These are phyloP conservation scores for Microthlaspi erraticum DNA, from an alignment of 345 rosid species.

Conservation along the genomic window DNA sequence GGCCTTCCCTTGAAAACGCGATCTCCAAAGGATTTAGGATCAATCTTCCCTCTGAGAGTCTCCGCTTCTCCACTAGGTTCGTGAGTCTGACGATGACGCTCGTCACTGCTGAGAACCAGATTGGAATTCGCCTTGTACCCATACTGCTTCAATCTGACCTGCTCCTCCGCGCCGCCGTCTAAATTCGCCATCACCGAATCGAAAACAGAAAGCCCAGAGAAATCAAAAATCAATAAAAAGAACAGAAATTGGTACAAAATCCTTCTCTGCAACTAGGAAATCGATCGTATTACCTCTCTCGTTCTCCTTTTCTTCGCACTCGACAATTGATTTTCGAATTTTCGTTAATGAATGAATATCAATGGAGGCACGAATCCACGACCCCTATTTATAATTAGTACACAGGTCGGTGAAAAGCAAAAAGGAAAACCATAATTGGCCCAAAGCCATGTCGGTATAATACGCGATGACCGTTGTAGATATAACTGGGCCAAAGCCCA, in stretches of 20 bases:
- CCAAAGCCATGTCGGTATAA: no score
- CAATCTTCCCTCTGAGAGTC: slow-evolving; percentile 78
- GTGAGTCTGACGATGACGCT: slow-evolving; percentile 71
- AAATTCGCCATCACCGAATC: slow-evolving; percentile 57
- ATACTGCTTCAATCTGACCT: slow-evolving; percentile 84
- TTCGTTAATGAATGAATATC: background rate
- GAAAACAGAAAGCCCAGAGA: slow-evolving; percentile 18
- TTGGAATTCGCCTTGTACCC: slow-evolving; percentile 83
- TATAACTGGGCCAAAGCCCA: slow-evolving; percentile 29
- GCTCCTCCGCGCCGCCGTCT: slow-evolving; percentile 93
- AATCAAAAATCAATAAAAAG: background rate
- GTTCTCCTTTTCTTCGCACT: background rate
- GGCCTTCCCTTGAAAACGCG: slow-evolving; percentile 70
- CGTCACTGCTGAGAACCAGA: slow-evolving; percentile 71
- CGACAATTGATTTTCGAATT: background rate
- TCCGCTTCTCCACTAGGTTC: slow-evolving; percentile 88
- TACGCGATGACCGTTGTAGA: background rate
- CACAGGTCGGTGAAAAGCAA: background rate
- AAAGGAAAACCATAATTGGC: background rate
- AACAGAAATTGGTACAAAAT: background rate
- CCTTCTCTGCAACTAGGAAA: background rate
- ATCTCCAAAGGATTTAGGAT: slow-evolving; percentile 78
- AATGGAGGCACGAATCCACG: background rate
- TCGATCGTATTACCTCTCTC: slow-evolving; percentile 19
- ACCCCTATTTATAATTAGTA: background rate